Base-by-base conservation (phyloP, 192 early-diverging fungal species). In the Coemansia sp. region DNA sequence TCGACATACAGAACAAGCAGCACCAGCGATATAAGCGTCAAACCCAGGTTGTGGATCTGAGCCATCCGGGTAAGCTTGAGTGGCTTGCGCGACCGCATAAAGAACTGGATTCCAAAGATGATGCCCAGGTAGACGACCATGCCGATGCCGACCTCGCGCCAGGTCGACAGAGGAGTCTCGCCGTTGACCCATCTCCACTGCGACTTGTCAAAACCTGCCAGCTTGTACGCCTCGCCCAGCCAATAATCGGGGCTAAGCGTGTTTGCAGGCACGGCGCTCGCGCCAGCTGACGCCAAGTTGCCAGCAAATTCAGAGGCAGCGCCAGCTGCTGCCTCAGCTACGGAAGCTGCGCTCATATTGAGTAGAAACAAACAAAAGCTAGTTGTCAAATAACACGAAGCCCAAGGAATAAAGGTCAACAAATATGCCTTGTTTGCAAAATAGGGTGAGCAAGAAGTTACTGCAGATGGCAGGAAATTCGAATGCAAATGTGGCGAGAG, bases 21-120 rank as follows among this genome's bases (percentile, higher is more conserved):
- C 3, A 78, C 76, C 22, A 83, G 79, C 37, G 93, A 95, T 16
- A 83, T 72, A 6, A 87, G 63, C 2, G 91, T 90, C 67, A 95
- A 83, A 14, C 89, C 61, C 35, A 91, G 82, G 72, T 95, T 95
- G 77, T 95, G 93, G 59, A 92, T 26, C 75, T 92, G 89, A 61
- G 93, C 91, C 26, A 87, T 66, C 54, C 80, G 54, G 56, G 89
- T 84, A 45, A 91, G 84, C 80, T 88, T 87, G 73, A 91, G 84
- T 19, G 87, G 84, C 58, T 87, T 84, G 57, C 79, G 68, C 65
- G 82, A 81, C 68, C 68, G 80, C 91, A 93, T 91, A 62, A 91
- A 57, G 68, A 72, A 73, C 57, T 88, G 89, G 39, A 87, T 88
- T 54, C 92, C 91, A 77, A 92, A 91, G 83, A 93, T 89, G 61